Evolutionary conservation across 2,329 filamentous ascomycete genomes (phyloP), one percentile per base, ranked within the genome.

Genomic region (Exophiala sideris): DNA sequence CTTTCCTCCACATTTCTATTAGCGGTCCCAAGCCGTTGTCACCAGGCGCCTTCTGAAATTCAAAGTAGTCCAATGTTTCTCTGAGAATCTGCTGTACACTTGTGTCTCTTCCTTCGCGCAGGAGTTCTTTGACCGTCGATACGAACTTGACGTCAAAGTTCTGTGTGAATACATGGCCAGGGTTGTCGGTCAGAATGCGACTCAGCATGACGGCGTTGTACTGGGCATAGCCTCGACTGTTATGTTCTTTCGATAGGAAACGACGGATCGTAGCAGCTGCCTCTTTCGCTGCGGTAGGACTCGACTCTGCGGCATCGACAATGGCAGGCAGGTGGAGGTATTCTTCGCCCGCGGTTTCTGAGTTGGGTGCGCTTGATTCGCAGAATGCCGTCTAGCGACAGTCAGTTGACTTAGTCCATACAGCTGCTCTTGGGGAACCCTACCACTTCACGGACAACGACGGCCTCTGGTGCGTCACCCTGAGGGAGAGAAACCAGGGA

Each of bases 181-280:
- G 94, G 69, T 99, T 96, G 70, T 97, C 91, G 63, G 85, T 80
- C 61, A 99, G 77, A 66, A 99, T 99, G 58, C 92, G 87, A 63
- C 95, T 79, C 52, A 99, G 81, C 94, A 97, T 97, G 66, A 97
- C 85, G 59, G 90, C 87, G 74, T 97, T 96, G 79, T 96, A 97
- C 71, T 97, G 92, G 63, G 86, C 84, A 64, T 88, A 84, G 8
- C 89, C 83, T 41, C 77, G 73, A 33, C 68, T 68, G 61, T 73
- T 78, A 71, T 89, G 84, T 42, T 91, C 87, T 62, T 85, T 86
- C 64, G 83, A 80, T 56, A 99, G 77, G 69, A 86, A 92, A 70
- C 89, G 91, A 68, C 89, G 87, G 67, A 97, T 89, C 61, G 87
- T 78, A 61, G 82, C 77, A 46, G 91, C 90, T 64, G 89, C 89